Evolutionary conservation across 352 stramenopile species (phyloP), one percentile per base, ranked within the genome.

Genomic region (Pythium rishiriense): DNA sequence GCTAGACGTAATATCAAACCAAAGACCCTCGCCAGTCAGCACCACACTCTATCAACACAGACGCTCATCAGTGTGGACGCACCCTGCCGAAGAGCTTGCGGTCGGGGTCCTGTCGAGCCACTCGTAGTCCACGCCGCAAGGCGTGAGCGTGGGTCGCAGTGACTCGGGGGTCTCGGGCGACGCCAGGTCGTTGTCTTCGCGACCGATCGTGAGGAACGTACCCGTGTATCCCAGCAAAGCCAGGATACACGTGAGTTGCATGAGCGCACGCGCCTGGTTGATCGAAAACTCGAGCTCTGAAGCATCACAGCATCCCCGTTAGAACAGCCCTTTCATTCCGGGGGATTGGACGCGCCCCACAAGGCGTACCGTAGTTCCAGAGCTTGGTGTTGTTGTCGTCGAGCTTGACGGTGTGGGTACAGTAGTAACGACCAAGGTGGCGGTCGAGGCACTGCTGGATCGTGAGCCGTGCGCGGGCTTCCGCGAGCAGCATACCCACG

Each of bases 341-440:
- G 14, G 14, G 14, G 9, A 17, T 10, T 1, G 4, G 21, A n/a
- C n/a, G n/a, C n/a, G n/a, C n/a, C n/a, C n/a, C n/a, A n/a, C n/a
- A 50, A 26, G n/a, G 45, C 70, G 26, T 78, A 88, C 83, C 77
- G 63, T 88, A 81, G 66, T 91, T 79, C 59, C 77, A 90, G 11
- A 93, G 72, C 46, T 82, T 87, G n/a, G 83, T 93, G 37, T 76
- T 57, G 21, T 68, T 83, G 25, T 52, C 80, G 58, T 93, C 83
- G 33, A 77, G 65, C 28, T 60, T 62, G 68, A 90, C 83, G 0
- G 70, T 86, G 33, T 70, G 45, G 14, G 71, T 82, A 66, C 83
- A 92, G 66, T 92, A 92, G n/a, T 74, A 68, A 25, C 74, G 56
- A 11, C 83, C 83, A 9, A 90, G 66, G 11, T 77, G 59, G 35